Evolutionary conservation across 1,139 yeast species (phyloP), one percentile per base, ranked within the genome.

Genomic region (Williopsis jadinii): DNA sequence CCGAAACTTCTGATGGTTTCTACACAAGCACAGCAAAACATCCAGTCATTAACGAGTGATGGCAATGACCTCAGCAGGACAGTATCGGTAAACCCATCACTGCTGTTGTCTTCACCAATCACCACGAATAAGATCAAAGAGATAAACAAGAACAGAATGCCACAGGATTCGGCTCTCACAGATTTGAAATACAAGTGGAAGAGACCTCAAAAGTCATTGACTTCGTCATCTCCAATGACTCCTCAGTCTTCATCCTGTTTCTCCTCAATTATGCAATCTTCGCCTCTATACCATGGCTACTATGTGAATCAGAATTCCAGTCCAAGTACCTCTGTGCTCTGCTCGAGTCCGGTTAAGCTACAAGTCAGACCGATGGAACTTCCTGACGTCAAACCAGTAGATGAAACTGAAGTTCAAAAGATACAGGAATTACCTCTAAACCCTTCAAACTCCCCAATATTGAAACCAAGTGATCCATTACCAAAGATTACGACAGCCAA

Each of bases 201-300:
- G 35, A 34, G 39, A 29, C 38, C 12, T 40, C 41, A 4, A 44
- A 40, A 15, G 10, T 45, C 3, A 14, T 13, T 43, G 3, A 11
- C 41, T 13, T 29, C 45, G 2, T 53, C 55, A 9, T 53, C 58
- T 8, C 59, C 59, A 38, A 43, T 44, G 49, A 51, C 59, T 3
- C 58, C 58, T 34, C 42, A 41, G 36, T 46, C 51, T 11, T 46
- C 55, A 0, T 52, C 56, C 5, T 52, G 55, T 30, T 54, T 54
- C 38, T 53, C 58, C 3, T 52, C 58, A 13, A 52, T 54, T 14
- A 50, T 54, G 38, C 54, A 52, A 36, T 55, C 58, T 2, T 55
- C 59, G 3, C 59, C 59, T 2, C 39, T 54, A 12, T 52, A 55
- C 27, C 55, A 53, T 28, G 57, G 56, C 3, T 54, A 51, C 40